Base-by-base conservation (phyloP, 495 filamentous ascomycete species). In the Trichodelitschia bisporula region DNA sequence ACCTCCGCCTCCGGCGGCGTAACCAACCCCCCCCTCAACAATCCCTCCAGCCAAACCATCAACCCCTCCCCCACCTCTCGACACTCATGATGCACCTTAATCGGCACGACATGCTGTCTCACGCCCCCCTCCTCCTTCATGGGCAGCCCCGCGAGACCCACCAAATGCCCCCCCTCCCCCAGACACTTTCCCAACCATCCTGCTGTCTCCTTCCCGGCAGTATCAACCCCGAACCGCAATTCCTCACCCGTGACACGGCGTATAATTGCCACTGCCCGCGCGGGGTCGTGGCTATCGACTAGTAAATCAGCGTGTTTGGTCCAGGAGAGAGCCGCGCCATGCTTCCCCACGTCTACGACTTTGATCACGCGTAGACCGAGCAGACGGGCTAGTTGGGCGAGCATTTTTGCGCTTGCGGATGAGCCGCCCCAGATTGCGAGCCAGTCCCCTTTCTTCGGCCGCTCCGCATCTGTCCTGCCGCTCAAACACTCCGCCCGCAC, bases 201-300 rank as follows among this genome's bases (percentile, higher is more conserved):
- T 41, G 61, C 56, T 25, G 64, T 33, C 29, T 55, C 52, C 45
- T 66, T 69, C 2, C 70, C 21, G 8, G 12, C 12, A 12, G 21
- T 24, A 12, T 24, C 21, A 8, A 24, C 8, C 12, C 21, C 21
- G 8, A 24, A 12, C 12, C 21, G 8, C 8, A 24, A 8, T 24
- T 24, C 21, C 21, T 12, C 21, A 8, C 12, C 12, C 21, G 21
- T 24, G 8, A 8, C 21, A 8, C 12, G 8, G 21, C 21, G 21
- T 8, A 24, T 24, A 12, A 24, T 24, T 12, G 8, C 21, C 12
- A 12, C 21, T 12, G 21, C 8, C 21, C 12, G 8, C 21, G 8
- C 21, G 8, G 12, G 21, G 21, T 24, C 12, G 12, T 24, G 21
- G 21, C 21, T 8, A 24, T 24, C 21, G 12, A 24, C 21, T 8